These are phyloP conservation scores for Aspergillus indologenus DNA, from an alignment of 495 filamentous ascomycete genomes.

Conservation along the genomic window DNA sequence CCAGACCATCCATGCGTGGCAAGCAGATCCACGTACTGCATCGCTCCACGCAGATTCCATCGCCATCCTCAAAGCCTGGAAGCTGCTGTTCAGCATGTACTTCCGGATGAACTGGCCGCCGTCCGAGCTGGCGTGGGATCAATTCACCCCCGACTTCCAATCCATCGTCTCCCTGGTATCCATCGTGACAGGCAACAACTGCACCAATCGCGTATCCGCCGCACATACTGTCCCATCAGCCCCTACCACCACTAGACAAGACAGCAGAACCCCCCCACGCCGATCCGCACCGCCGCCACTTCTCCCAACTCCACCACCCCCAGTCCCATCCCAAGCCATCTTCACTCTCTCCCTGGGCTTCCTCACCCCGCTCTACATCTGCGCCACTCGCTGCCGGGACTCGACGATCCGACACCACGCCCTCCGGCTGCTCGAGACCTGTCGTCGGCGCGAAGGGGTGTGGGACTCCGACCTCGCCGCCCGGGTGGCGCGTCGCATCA, in stretches of 20 bases:
- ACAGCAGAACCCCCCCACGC: neutral
- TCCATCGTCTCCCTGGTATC: neutral
- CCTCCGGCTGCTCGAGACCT: constrained; percentile 14
- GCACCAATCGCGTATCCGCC: neutral
- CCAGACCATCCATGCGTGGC: no score
- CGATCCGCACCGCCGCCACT: no score
- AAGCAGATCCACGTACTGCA: neutral
- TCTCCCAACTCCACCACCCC: no score
- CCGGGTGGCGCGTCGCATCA: constrained; percentile 48
- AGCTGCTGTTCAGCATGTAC: neutral
- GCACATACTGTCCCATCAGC: neutral
- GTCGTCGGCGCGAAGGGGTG: constrained; percentile 48
- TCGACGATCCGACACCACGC: constrained; percentile 19
- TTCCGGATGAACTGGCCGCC: neutral
- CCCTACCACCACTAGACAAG: neutral
- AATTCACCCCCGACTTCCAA: neutral
- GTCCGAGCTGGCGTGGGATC: neutral
- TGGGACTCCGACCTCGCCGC: constrained; percentile 58
- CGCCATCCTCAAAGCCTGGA: neutral
- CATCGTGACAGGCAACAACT: neutral
- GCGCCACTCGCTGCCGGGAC: constrained; percentile 21
- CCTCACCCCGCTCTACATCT: constrained; percentile 23
- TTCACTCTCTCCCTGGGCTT: constrained; percentile 23
- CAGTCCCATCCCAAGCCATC: neutral
- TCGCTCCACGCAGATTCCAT: neutral